phyloP scores from a whole-genome alignment of 768 basidiomycete species.

The Calocera viscosa region DNA sequence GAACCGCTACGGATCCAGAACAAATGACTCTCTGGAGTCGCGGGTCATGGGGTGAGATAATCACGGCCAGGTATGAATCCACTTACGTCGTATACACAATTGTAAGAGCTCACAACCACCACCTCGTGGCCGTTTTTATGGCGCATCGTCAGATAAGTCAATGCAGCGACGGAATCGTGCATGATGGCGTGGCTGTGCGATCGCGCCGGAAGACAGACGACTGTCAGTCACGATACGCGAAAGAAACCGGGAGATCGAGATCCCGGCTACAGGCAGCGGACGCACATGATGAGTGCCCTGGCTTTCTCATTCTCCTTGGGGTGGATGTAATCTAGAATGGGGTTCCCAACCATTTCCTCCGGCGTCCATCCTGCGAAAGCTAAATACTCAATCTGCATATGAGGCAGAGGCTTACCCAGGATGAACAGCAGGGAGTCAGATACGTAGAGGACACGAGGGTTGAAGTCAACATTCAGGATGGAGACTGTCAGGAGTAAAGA shows the following conservation, averaged over 20 bases:
- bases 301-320: not conserved
- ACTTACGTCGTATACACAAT: conserved; percentile 2
- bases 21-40: not conserved
- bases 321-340: not conserved
- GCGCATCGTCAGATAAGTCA: conserved; percentile 5
- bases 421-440: not conserved
- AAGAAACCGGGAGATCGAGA: not conserved
- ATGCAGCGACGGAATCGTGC: not conserved
- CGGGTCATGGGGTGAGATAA: not conserved
- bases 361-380: not conserved
- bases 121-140: conserved; percentile 2
- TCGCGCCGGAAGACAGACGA: not conserved
- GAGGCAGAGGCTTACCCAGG: not conserved
- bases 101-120: not conserved
- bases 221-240: not conserved
- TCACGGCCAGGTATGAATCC: not conserved
- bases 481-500: not conserved
- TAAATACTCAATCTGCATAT: not conserved
- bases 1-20: not conserved
- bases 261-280: not conserved
- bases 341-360: not conserved
- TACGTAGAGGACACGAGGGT: not conserved
- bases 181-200: not conserved
- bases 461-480: not conserved
- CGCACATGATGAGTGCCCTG: conserved; percentile 1